Conservation (phyloP, 1,284 basidiomycete species). For the Hortiboletus rubellus region DNA sequence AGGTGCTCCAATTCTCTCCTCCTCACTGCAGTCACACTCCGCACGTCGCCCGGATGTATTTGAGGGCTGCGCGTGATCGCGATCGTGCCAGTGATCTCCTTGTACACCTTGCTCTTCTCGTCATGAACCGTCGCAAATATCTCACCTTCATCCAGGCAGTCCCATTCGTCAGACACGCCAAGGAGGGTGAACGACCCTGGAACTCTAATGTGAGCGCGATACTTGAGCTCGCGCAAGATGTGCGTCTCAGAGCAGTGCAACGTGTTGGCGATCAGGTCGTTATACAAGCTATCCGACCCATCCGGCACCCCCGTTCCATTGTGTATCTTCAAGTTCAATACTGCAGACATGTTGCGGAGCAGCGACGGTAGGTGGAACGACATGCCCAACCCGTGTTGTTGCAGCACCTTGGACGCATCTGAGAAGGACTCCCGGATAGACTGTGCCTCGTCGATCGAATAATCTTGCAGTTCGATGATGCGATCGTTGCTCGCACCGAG, state of each 20-base stretch:
- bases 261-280: slow-evolving; percentile 34
- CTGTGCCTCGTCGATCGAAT: slow-evolving; percentile 39
- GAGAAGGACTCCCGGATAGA: slow-evolving; percentile 28
- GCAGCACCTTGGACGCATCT: slow-evolving; percentile 36
- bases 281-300: slow-evolving; percentile 24
- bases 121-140: slow-evolving; percentile 44
- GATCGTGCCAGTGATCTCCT: slow-evolving; percentile 40
- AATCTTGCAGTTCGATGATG: slow-evolving; percentile 42
- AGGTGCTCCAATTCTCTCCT: slow-evolving; percentile 37
- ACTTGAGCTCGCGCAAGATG: slow-evolving; percentile 52
- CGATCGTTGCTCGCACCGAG: slow-evolving; percentile 34
- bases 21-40: slow-evolving; percentile 45
- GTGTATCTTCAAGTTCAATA: slow-evolving; percentile 31
- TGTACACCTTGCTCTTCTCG: slow-evolving; percentile 25
- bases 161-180: slow-evolving; percentile 50
- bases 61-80: slow-evolving; percentile 52
- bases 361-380: slow-evolving; percentile 44
- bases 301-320: slow-evolving; percentile 1
- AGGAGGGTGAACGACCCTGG: slow-evolving; percentile 48
- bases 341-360: slow-evolving; percentile 35
- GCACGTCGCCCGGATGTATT: slow-evolving; percentile 52
- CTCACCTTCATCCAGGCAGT: slow-evolving; percentile 42
- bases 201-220: slow-evolving; percentile 47
- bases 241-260: slow-evolving; percentile 40
- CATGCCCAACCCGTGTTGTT: slow-evolving; percentile 45